Base-by-base conservation (phyloP, 2,329 filamentous ascomycete species). In the Scortechinia acanthostroma region DNA sequence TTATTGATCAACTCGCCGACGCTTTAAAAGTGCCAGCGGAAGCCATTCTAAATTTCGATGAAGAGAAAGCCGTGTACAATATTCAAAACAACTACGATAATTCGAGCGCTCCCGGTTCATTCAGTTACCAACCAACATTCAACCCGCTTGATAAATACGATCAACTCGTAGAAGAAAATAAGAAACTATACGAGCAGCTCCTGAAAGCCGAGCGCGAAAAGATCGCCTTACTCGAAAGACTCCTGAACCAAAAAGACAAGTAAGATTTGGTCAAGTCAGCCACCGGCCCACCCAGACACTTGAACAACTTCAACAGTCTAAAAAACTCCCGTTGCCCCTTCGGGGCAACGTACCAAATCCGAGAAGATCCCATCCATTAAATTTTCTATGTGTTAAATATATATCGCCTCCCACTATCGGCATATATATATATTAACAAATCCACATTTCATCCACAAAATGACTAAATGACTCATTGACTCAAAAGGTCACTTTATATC, bases 121-220 rank as follows among this genome's bases (percentile, higher is more conserved):
- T n/a, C n/a, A 30, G n/a, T 30, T 30, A 30, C 25, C 10, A 30
- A 10, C n/a, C 10, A 10, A 30, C 25, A 30, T 30, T 30, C 25
- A 30, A 30, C n/a, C 25, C 25, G n/a, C 10, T 30, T 30, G 25
- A 30, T 30, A 30, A 30, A n/a, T n/a, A n/a, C n/a, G n/a, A n/a
- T n/a, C n/a, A n/a, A n/a, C n/a, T n/a, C n/a, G 25, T 30, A 30
- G 25, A 10, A 10, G 25, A 30, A n/a, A n/a, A n/a, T n/a, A n/a
- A n/a, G n/a, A n/a, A n/a, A n/a, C 25, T 30, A 10, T 30, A 30
- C n/a, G 25, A 30, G n/a, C 25, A n/a, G 10, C 10, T 30, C 10
- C n/a, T 30, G 25, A 30, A 30, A 30, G n/a, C n/a, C n/a, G n/a
- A n/a, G n/a, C n/a, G n/a, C n/a, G 25, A 30, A 30, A 30, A 30